Base-by-base conservation (phyloP, 2,329 filamentous ascomycete species). In the Fusarium tricinctum region DNA sequence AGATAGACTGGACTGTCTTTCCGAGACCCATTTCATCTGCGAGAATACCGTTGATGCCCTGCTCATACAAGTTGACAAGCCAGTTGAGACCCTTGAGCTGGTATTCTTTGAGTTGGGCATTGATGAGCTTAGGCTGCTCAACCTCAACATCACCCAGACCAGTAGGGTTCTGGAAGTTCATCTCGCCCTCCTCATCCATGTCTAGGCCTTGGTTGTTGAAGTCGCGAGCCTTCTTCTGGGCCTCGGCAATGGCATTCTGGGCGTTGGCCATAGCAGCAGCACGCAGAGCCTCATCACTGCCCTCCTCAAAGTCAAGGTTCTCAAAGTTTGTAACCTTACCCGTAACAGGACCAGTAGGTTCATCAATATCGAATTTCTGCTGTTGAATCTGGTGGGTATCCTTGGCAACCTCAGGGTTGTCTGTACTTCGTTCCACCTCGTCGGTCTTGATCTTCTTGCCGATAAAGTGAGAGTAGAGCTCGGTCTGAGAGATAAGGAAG, bases 1-100 rank as follows among this genome's bases (percentile, higher is more conserved):
- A 98, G 67, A 99, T 99, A 22, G 95, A 98, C 82, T 99, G 96
- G 8, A 99, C 93, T 20, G 96, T 99, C 82, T 99, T 99, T 79
- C 96, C 96, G 23, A 99, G 92, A 89, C 96, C 96, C 96, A 99
- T 99, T 82, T 99, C 96, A 78, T 99, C 96, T 69, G 96, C 96
- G 68, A 99, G 85, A 74, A 99, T 99, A 81, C 95, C 95, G 82
- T 98, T 98, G 91, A 99, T 99, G 78, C 96, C 96, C 80, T 99
- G 96, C 80, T 99, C 96, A 83, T 99, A 99, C 70, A 99, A 81
- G 78, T 99, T 98, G 83, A 97, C 96, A 55, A 99, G 89, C 96
- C 96, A 99, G 78, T 98, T 99, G 78, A 99, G 92, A 81, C 96
- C 96, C 84, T 99, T 99, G 78, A 99, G 85, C 83, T 99, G 96